Conservation (phyloP, 345 rosid genomes). For the Noccaea bulbosa region DNA sequence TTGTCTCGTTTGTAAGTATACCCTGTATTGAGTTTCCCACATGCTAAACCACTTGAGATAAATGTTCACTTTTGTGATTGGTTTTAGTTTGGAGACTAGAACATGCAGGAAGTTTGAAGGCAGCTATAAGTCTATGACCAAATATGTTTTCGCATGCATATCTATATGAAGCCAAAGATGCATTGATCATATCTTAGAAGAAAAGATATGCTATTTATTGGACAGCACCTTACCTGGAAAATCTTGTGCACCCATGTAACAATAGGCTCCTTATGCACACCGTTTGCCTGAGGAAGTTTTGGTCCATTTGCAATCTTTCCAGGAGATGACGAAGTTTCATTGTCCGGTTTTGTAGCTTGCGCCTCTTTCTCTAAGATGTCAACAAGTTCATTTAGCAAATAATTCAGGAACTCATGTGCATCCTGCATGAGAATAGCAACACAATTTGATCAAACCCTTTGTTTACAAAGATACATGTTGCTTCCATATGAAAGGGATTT, state of each 20-base stretch:
- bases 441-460: background rate
- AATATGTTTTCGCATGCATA: background rate
- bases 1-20: constrained; percentile 90
- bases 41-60: constrained; percentile 1
- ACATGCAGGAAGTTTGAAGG: constrained; percentile 7
- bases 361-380: constrained; percentile 72
- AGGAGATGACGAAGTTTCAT: constrained; percentile 63
- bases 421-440: constrained; percentile 55
- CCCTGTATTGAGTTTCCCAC: constrained; percentile 52
- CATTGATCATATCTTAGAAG: background rate
- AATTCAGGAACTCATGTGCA: constrained; percentile 95
- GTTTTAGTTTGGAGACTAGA: background rate
- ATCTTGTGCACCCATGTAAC: constrained; percentile 95
- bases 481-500: background rate
- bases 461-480: background rate
- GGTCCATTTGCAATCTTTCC: constrained; percentile 72
- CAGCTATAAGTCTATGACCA: background rate
- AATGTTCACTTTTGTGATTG: background rate
- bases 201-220: too few species aligned
- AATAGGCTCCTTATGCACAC: constrained; percentile 71
- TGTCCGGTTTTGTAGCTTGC: constrained; percentile 62
- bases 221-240: constrained; percentile 65
- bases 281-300: constrained; percentile 59
- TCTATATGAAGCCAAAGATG: background rate
- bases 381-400: constrained; percentile 91